A percentile compares a stretch with the other conserved stretches of the same genome.
These are phyloP conservation scores for Pneumocystis canis DNA, from an alignment of 1,139 yeast genomes.

Conservation along the genomic window DNA sequence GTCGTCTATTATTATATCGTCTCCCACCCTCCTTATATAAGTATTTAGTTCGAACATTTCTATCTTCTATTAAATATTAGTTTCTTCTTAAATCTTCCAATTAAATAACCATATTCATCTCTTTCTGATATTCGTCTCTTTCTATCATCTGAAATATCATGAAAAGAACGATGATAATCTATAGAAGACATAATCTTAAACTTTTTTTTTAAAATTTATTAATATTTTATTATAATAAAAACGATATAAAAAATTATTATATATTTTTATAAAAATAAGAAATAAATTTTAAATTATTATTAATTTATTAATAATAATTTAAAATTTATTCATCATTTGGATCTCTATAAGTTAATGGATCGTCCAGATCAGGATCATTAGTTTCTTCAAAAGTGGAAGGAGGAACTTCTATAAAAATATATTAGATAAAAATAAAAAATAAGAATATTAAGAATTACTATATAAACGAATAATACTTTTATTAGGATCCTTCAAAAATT, in stretches of 20 bases:
- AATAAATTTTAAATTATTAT: too few species aligned
- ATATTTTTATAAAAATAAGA: neutral
- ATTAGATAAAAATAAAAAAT: neutral
- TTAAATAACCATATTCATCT: neutral
- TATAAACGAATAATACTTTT: constrained; percentile 1
- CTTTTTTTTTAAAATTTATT: neutral
- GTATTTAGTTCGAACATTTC: neutral
- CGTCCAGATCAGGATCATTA: neutral
- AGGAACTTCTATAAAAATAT: neutral
- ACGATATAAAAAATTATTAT: neutral
- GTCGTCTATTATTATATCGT: neutral
- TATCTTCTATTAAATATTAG: neutral
- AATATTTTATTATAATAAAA: too few species aligned
- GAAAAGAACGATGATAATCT: neutral
- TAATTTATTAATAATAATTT: neutral
- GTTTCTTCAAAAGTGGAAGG: neutral
- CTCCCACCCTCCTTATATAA: neutral
- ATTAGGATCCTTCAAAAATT: neutral
- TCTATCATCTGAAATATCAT: neutral
- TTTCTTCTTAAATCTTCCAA: neutral
- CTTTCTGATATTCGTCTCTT: neutral
- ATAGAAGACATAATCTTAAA: neutral
- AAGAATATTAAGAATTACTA: neutral
- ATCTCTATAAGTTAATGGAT: neutral
- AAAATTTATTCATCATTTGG: neutral